phyloP scores from a whole-genome alignment of 1,284 basidiomycete species.

The Anthracocystis panici-leucophaei region DNA sequence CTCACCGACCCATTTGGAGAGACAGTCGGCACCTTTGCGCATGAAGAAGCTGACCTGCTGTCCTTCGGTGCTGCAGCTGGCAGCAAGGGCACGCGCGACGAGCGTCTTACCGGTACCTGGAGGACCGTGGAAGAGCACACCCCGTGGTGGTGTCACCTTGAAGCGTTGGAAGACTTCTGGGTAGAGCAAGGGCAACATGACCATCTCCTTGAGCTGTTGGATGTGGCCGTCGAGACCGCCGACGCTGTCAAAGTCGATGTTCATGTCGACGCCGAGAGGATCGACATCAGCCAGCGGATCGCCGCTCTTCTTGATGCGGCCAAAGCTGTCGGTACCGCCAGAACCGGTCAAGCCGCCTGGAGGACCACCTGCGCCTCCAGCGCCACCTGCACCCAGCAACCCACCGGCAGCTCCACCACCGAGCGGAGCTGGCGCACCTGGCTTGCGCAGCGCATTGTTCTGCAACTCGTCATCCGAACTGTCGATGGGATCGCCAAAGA shows the following conservation, averaged over 20 bases:
- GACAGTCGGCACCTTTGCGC: slow-evolving; percentile 98
- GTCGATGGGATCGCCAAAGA: slow-evolving; percentile 64
- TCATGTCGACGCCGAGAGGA: slow-evolving; percentile 91
- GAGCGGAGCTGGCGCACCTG: slow-evolving; percentile 35
- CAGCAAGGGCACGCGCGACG: slow-evolving; percentile 87
- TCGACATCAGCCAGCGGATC: slow-evolving; percentile 92
- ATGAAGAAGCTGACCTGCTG: slow-evolving; percentile 98
- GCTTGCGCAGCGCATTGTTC: slow-evolving; percentile 47
- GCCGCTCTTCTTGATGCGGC: slow-evolving; percentile 62
- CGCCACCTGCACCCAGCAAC: slow-evolving; percentile 56
- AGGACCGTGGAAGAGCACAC: slow-evolving; percentile 84
- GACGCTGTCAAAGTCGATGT: slow-evolving; percentile 96
- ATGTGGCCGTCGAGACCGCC: slow-evolving; percentile 97
- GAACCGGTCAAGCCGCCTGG: slow-evolving; percentile 44
- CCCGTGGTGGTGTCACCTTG: slow-evolving; percentile 92
- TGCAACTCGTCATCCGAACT: slow-evolving; percentile 66
- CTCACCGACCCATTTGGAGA: slow-evolving; percentile 99
- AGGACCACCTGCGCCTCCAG: slow-evolving; percentile 39
- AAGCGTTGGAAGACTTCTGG: slow-evolving; percentile 98
- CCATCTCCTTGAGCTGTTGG: slow-evolving; percentile 98
- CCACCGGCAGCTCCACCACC: slow-evolving; percentile 41
- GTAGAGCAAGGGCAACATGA: slow-evolving; percentile 91
- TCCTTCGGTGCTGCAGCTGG: slow-evolving; percentile 89
- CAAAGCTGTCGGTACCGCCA: slow-evolving; percentile 54
- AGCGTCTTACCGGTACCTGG: slow-evolving; percentile 69